phyloP scores from a whole-genome alignment of 2,329 filamentous ascomycete genomes.

The Hymenoscyphus occultus region DNA sequence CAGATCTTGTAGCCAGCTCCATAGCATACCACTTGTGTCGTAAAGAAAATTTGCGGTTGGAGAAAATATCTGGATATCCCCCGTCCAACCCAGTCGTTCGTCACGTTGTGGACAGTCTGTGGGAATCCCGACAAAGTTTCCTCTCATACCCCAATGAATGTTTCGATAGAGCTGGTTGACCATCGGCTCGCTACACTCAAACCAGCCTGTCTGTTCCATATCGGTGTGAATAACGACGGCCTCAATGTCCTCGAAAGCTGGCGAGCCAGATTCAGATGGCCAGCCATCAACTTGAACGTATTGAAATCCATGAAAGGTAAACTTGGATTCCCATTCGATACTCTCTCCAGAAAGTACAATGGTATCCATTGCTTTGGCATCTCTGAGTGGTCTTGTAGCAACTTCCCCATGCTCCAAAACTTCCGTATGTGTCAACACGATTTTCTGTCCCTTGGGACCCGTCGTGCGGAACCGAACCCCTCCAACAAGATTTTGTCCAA shows the following conservation, averaged over 20 bases:
- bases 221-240: conserved; percentile 30
- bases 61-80: conserved; percentile 45
- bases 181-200: conserved; percentile 31
- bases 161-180: conserved; percentile 48
- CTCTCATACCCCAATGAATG: conserved; percentile 45
- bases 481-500: conserved; percentile 58
- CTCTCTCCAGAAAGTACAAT: conserved; percentile 38
- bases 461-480: conserved; percentile 42
- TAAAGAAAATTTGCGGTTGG: conserved; percentile 45
- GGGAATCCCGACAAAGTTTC: conserved; percentile 46
- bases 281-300: conserved; percentile 35
- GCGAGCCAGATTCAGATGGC: conserved; percentile 9
- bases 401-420: conserved; percentile 45
- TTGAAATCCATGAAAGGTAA: conserved; percentile 49
- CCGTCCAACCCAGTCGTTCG: conserved; percentile 49
- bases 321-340: conserved; percentile 39
- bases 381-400: conserved; percentile 40
- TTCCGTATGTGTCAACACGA: conserved; percentile 45
- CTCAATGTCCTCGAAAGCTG: conserved; percentile 19
- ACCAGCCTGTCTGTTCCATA: conserved; percentile 29
- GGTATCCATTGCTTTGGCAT: conserved; percentile 40
- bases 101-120: conserved; percentile 50
- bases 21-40: conserved; percentile 37
- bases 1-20: conserved; percentile 38
- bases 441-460: conserved; percentile 40